Base-by-base conservation (phyloP, 2,329 filamentous ascomycete genomes). In the Annulohypoxylon truncatum region DNA sequence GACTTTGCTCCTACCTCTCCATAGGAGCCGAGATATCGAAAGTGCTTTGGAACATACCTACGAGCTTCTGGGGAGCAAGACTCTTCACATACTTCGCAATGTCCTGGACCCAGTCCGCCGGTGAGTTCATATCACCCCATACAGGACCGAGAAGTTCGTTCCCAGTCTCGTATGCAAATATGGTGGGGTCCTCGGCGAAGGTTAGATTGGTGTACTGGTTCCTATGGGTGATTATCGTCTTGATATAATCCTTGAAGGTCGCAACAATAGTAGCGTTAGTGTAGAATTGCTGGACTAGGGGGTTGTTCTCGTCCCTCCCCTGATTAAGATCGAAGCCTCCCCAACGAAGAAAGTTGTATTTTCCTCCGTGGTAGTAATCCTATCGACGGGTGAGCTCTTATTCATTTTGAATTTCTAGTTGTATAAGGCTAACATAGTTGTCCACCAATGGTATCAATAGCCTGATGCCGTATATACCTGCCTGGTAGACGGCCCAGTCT, bases 341-440 rank as follows among this genome's bases (percentile, higher is more conserved):
- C 78, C 79, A 84, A 22, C 82, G 79, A 28, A 84, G 75, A 71
- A 83, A 85, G 67, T 77, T 77, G 74, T 81, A 84, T 71, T 83
- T 84, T 5, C 82, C 83, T 20, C 82, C 82, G 64, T 84, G 82
- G 72, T 84, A 84, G 68, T 84, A 84, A 70, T 84, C 79, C 76
- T 81, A 56, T 31, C n/a, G 5, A 50, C 20, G 1, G n/a, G 59
- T 73, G 18, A 73, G 71, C 33, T 44, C 9, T 56, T 18, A 15
- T 5, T 9, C 24, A 9, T 9, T 13, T 6, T 8, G 6, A 5
- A 1, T 22, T 48, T 10, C 29, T 13, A 5, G n/a, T 55, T 29
- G 20, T 57, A 29, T 52, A 47, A 54, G 46, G 62, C 75, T 66
- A 33, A 80, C 80, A 66, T 81, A 84, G 60, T 84, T 82, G 70